These are phyloP conservation scores for Phytophthora parvispora DNA, from an alignment of 352 stramenopile species.

Conservation along the genomic window DNA sequence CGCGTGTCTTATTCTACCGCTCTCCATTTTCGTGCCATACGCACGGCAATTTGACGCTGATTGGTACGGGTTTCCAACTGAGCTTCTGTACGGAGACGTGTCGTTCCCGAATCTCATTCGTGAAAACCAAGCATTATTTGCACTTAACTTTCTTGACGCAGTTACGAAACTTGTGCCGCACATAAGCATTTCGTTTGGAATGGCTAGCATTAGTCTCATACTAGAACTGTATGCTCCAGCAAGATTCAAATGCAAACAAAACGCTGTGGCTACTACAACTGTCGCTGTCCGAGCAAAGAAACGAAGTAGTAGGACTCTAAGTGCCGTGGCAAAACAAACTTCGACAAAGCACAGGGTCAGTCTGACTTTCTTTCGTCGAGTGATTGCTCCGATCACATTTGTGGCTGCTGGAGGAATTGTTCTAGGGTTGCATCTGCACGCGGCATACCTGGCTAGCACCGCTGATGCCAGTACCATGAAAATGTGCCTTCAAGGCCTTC, in stretches of 20 bases:
- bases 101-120: constrained; percentile 55
- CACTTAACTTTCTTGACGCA: constrained; percentile 30
- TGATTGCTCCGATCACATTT: constrained; percentile 24
- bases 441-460: background rate
- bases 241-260: constrained; percentile 8
- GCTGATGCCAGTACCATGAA: constrained; percentile 10
- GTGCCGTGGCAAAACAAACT: background rate
- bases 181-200: constrained; percentile 44
- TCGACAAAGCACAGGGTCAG: background rate
- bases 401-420: constrained; percentile 12
- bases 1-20: constrained; percentile 14
- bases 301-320: background rate
- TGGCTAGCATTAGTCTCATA: constrained; percentile 41
- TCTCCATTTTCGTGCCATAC: constrained; percentile 32
- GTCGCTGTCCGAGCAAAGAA: background rate
- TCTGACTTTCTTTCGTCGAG: constrained; percentile 17
- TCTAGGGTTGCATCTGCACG: constrained; percentile 25
- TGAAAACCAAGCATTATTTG: constrained; percentile 56
- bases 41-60: constrained; percentile 33
- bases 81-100: constrained; percentile 53
- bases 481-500: constrained; percentile 40
- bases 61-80: constrained; percentile 39
- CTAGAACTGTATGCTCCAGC: constrained; percentile 15
- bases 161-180: constrained; percentile 47
- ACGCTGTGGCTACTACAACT: background rate